These are phyloP conservation scores for Gentiana dahurica DNA, from an alignment of 257 asterid species.

Conservation along the genomic window DNA sequence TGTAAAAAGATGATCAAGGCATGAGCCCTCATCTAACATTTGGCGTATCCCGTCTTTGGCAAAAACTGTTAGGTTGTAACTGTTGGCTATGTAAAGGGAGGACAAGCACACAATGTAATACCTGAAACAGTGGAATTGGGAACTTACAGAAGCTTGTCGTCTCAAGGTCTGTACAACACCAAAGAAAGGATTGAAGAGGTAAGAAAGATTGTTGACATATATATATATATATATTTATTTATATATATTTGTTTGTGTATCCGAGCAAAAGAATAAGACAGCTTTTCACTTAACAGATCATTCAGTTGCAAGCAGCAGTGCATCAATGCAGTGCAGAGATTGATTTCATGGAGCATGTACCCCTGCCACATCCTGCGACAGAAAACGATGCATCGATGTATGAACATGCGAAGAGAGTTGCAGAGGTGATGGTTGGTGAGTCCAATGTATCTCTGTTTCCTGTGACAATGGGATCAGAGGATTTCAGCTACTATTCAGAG, in stretches of 20 bases:
- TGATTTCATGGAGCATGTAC: slow-evolving; percentile 40
- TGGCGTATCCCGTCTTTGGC: no score
- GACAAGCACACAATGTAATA: slow-evolving; percentile 48
- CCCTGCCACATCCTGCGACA: slow-evolving; percentile 49
- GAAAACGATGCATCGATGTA: slow-evolving; percentile 37
- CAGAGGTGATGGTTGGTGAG: slow-evolving; percentile 45
- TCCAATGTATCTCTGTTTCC: slow-evolving; percentile 17
- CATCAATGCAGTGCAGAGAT: slow-evolving; percentile 48
- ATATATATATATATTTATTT: not conserved
- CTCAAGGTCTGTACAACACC: slow-evolving; percentile 34
- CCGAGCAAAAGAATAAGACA: not conserved
- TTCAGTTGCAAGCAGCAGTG: slow-evolving; percentile 59
- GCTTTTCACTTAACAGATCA: slow-evolving; percentile 27
- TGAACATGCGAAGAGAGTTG: slow-evolving; percentile 48
- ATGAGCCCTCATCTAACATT: no score
- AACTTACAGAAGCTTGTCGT: slow-evolving; percentile 50
- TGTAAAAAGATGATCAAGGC: no score
- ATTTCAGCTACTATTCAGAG: slow-evolving; percentile 62
- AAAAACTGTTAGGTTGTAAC: slow-evolving; percentile 38
- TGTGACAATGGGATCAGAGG: slow-evolving; percentile 60
- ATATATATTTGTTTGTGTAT: not conserved
- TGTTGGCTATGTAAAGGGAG: slow-evolving; percentile 49
- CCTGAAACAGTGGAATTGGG: slow-evolving; percentile 63
- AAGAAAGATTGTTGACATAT: not conserved
- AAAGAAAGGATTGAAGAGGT: slow-evolving; percentile 65